Percentiles rank a stretch among this genome's conserved stretches.
These are phyloP conservation scores for Psilocybe subaeruginosa DNA, from an alignment of 768 basidiomycete species.

Conservation along the genomic window DNA sequence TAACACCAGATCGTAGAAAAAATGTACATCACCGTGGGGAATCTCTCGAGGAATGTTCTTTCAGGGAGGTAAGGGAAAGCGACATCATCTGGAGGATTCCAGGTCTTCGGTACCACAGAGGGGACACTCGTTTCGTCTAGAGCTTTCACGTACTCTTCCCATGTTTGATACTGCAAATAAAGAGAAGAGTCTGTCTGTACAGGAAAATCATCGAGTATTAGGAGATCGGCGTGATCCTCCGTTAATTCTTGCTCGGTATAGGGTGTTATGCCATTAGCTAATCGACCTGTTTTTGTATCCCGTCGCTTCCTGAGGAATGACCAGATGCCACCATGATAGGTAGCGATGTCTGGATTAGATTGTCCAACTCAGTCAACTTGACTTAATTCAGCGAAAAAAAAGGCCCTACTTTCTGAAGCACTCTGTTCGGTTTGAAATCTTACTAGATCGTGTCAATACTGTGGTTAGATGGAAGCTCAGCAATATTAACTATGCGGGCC, in stretches of 20 bases:
- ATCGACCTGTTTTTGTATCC: no score
- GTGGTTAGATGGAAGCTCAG: not conserved
- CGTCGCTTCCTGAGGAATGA: not conserved
- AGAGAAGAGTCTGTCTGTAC: not conserved
- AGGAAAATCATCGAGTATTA: constrained; percentile 7
- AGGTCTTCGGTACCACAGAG: constrained; percentile 5
- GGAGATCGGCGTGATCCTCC: constrained; percentile 3
- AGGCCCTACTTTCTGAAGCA: not conserved
- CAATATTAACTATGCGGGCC: not conserved
- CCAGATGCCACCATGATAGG: constrained; percentile 17
- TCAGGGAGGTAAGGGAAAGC: no score
- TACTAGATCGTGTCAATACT: not conserved
- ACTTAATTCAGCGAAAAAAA: not conserved
- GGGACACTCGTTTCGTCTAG: constrained; percentile 1
- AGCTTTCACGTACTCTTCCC: constrained; percentile 14
- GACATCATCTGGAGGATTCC: not conserved
- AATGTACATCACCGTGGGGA: no score
- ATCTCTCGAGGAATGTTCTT: no score
- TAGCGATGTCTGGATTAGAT: not conserved
- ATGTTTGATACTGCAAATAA: constrained; percentile 13
- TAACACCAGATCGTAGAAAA: no score
- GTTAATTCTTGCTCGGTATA: not conserved
- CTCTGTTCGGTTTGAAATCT: not conserved
- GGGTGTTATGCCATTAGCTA: no score
- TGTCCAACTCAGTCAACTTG: not conserved